Evolutionary conservation across 2,329 filamentous ascomycete genomes (phyloP).

Genomic region (Beauveria medogensis): DNA sequence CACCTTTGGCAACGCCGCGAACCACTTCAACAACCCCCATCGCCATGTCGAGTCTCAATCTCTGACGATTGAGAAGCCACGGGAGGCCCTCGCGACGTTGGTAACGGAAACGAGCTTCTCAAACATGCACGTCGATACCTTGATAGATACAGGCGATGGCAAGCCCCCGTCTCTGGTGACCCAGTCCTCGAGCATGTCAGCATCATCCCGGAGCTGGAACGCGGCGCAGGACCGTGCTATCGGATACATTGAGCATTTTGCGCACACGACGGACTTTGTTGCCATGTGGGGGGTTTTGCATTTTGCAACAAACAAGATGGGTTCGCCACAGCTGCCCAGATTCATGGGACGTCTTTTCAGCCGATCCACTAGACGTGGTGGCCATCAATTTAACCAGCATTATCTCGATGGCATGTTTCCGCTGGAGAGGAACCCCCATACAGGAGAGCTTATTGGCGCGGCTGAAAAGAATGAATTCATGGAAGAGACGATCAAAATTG

Average conservation of each 20-base stretch:
- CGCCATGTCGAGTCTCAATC: conserved; percentile 39
- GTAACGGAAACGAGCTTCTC: conserved; percentile 29
- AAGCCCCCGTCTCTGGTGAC: conserved; percentile 14
- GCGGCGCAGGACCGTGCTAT: conserved; percentile 45
- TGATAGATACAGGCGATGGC: conserved; percentile 16
- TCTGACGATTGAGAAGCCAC: conserved; percentile 25
- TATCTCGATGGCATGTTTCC: conserved; percentile 57
- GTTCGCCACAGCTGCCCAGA: conserved; percentile 41
- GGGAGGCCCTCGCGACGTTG: conserved; percentile 25
- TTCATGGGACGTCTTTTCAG: conserved; percentile 57
- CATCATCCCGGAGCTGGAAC: conserved; percentile 28
- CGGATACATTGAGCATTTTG: conserved; percentile 72
- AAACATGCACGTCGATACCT: conserved; percentile 14
- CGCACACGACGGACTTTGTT: conserved; percentile 66
- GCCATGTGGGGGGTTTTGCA: conserved; percentile 66
- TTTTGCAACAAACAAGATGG: conserved; percentile 44
- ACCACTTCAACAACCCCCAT: conserved; percentile 74
- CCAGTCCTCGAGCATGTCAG: conserved; percentile 21
- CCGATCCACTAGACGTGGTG: conserved; percentile 39
- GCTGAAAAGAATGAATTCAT: conserved; percentile 51
- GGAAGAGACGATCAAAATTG: conserved; percentile 45
- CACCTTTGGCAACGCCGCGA: conserved; percentile 71
- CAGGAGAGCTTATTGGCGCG: conserved; percentile 33
- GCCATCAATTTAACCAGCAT: conserved; percentile 53
- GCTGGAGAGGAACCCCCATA: conserved; percentile 33